Base-by-base conservation (phyloP, 2,329 filamentous ascomycete species). In the Stagonosporopsis tanaceti region DNA sequence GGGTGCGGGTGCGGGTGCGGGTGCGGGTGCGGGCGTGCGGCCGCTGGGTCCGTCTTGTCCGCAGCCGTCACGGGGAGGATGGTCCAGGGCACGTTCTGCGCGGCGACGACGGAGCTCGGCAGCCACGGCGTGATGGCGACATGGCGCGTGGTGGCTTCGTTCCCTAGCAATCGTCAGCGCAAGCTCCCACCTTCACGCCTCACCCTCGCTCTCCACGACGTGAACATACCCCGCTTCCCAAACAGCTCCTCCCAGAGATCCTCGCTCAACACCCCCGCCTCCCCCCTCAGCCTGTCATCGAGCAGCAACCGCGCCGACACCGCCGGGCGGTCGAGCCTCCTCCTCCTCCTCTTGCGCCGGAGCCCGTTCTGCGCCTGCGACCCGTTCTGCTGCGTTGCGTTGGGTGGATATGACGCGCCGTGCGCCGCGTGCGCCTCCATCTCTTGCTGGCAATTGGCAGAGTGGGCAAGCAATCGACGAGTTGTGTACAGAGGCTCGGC, bases 191-290 rank as follows among this genome's bases (percentile, higher is more conserved):
- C 15, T 27, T 8, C 8, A 6, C 15, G 4, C 9, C 24, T 7
- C n/a, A 14, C 30, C 25, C 14, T n/a, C 41, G 8, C 11, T 24
- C 38, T 15, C 28, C n/a, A 14, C 4, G 14, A n/a, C 32, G 6
- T 15, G 14, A 6, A 34, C 32, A 3, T 34, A 34, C 32, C 32
- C 32, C 14, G 15, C 32, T 57, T 67, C 32, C 64, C 58, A 78
- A 96, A 93, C 48, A 98, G 84, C 71, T 96, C 90, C 44, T 84
- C 82, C 69, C 93, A 92, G 48, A 99, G 83, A 76, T 97, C 92
- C 69, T 92, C 89, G 12, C 94, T 97, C 50, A 98, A 78, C 63
- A 95, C 85, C 62, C 93, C 95, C 60, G 93, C 84, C 72, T 97
- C 92, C 50, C 91, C 92, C 77, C 89, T 91, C 68, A 96, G 83